Evolutionary conservation across 169 alveolate genomes (phyloP).

Genomic region (Eimeria maxima): DNA sequence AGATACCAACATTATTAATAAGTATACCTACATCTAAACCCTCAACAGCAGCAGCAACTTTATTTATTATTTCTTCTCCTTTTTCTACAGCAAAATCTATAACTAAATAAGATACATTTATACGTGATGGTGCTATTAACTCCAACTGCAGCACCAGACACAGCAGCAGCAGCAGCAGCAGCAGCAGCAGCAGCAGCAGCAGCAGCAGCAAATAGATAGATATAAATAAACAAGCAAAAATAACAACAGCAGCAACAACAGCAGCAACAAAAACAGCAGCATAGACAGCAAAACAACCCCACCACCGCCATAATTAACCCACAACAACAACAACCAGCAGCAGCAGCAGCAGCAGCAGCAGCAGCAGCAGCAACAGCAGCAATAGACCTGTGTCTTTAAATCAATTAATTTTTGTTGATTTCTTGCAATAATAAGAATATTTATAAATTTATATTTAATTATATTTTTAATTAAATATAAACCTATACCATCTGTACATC

Average conservation of each 20-base stretch:
- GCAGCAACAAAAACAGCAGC: too few species aligned
- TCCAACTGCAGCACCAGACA: constrained; percentile 25
- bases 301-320: too few species aligned
- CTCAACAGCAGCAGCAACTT: background rate
- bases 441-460: constrained; percentile 60
- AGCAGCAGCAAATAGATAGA: background rate
- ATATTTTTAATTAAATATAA: constrained; percentile 88
- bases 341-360: constrained; percentile 5
- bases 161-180: constrained; percentile 14
- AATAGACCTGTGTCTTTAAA: constrained; percentile 68
- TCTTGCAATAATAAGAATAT: constrained; percentile 57
- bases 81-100: constrained; percentile 45
- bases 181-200: constrained; percentile 23
- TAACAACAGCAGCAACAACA: background rate
- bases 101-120: background rate
- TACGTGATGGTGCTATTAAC: background rate
- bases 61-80: background rate
- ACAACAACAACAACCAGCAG: background rate
- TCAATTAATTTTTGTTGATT: constrained; percentile 73
- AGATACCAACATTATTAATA: constrained; percentile 89
- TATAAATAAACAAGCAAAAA: background rate
- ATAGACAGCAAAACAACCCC: too few species aligned
- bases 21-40: constrained; percentile 83
- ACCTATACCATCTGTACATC: constrained; percentile 93
- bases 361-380: constrained; percentile 19